phyloP scores from a whole-genome alignment of 2,329 filamentous ascomycete species.

The Epichloe glyceriae region DNA sequence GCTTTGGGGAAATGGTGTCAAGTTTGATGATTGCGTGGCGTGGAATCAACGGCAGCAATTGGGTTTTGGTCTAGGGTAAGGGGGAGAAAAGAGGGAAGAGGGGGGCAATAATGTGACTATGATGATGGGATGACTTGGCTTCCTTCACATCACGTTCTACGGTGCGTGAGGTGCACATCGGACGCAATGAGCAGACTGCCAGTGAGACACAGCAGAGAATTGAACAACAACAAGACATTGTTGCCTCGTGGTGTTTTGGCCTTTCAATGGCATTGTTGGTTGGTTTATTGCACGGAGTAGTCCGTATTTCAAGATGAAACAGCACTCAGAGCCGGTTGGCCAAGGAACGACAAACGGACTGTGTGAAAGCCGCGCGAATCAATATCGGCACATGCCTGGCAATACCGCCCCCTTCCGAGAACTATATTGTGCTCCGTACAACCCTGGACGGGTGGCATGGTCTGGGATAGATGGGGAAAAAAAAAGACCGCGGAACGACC shows the following conservation, averaged over 20 bases:
- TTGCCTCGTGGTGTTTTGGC: background rate
- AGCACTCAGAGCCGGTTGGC: background rate
- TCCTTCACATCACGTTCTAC: too few relatives aligned
- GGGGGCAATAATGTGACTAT: too few relatives aligned
- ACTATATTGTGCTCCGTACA: background rate
- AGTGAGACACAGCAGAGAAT: background rate
- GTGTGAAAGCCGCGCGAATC: background rate
- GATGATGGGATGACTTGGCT: too few relatives aligned
- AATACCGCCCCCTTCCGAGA: background rate
- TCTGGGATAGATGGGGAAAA: background rate
- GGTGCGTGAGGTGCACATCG: too few relatives aligned
- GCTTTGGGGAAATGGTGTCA: constrained; percentile 83
- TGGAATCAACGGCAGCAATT: constrained; percentile 55
- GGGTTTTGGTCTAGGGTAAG: too few relatives aligned
- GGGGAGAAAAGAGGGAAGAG: too few relatives aligned
- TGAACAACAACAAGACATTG: background rate
- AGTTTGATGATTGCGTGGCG: constrained; percentile 73
- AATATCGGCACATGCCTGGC: background rate
- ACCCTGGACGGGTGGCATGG: background rate
- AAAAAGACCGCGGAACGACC: background rate
- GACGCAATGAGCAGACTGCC: too few relatives aligned
- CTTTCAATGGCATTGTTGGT: background rate
- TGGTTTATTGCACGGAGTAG: background rate
- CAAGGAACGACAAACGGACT: background rate
- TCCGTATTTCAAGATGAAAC: background rate